Evolutionary conservation across 495 filamentous ascomycete genomes (phyloP).

Genomic region (Xylaria sp.): DNA sequence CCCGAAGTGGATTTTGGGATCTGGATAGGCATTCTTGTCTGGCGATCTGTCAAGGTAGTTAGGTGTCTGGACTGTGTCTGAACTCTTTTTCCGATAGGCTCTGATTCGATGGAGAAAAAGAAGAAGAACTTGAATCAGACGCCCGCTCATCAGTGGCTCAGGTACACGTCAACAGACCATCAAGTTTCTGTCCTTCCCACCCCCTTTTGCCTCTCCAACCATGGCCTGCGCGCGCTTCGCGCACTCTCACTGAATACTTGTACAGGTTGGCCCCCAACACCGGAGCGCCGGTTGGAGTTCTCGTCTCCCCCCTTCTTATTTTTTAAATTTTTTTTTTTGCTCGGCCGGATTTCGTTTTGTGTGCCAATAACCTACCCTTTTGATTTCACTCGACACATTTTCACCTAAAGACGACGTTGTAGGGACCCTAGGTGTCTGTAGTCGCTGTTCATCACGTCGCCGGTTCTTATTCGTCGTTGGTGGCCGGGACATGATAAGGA

Average conservation of each 20-base stretch:
- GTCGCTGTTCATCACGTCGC: conserved; percentile 3
- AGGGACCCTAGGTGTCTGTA: conserved; percentile 2
- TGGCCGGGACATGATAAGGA: conserved; percentile 26
- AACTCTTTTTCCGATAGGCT: conserved; percentile 19
- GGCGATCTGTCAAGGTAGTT: conserved; percentile 21
- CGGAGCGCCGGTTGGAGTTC: conserved; percentile 5
- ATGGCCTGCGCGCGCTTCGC: not conserved
- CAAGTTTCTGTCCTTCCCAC: conserved; percentile 18
- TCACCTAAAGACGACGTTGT: not conserved
- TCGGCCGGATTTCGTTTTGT: conserved; percentile 5
- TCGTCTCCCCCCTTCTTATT: not conserved
- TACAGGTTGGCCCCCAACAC: conserved; percentile 20
- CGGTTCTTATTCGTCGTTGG: conserved; percentile 21
- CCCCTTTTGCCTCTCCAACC: conserved; percentile 23
- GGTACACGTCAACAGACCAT: conserved; percentile 23
- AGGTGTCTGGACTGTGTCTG: conserved; percentile 24
- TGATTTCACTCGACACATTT: not conserved
- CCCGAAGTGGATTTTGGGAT: conserved; percentile 26
- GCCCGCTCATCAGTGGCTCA: conserved; percentile 23
- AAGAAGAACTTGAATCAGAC: conserved; percentile 22
- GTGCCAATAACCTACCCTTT: not conserved
- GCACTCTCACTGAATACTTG: not conserved
- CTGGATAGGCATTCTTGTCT: conserved; percentile 13
- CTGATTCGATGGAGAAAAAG: conserved; percentile 21
- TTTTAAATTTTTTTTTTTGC: too few relatives aligned